Percentiles rank a stretch among this genome's conserved stretches.
These are phyloP conservation scores for Lipomyces japonicus DNA, from an alignment of 805 yeast genomes.

Conservation along the genomic window DNA sequence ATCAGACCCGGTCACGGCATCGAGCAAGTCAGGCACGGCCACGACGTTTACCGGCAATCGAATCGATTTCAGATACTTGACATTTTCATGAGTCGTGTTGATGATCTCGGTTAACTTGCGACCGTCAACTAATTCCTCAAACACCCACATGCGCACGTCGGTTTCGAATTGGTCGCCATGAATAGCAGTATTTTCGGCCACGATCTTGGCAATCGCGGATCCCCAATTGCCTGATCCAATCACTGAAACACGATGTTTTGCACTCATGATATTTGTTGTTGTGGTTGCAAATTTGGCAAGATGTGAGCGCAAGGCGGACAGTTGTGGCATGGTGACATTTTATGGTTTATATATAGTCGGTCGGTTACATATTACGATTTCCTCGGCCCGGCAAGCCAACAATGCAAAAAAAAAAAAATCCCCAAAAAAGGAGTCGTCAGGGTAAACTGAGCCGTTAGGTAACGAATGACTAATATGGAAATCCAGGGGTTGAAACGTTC, in stretches of 20 bases:
- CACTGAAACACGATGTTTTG: conserved; percentile 49
- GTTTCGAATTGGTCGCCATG: conserved; percentile 68
- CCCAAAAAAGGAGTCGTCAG: too few species aligned
- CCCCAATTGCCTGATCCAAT: conserved; percentile 99
- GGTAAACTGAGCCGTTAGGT: too few species aligned
- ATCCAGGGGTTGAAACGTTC: too few species aligned
- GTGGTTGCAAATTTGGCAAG: not conserved
- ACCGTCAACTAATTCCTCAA: conserved; percentile 69
- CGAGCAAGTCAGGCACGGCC: conserved; percentile 80
- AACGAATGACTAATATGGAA: too few species aligned
- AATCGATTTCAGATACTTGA: conserved; percentile 87
- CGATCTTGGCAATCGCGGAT: conserved; percentile 91
- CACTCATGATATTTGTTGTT: not conserved
- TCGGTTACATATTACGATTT: too few species aligned
- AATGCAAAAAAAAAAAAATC: too few species aligned
- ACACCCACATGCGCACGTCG: conserved; percentile 95
- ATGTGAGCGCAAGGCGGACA: not conserved
- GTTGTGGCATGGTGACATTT: too few species aligned
- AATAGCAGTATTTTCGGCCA: conserved; percentile 78
- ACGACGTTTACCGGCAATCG: conserved; percentile 78
- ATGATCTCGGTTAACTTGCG: conserved; percentile 82
- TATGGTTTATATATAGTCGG: too few species aligned
- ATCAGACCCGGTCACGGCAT: conserved; percentile 77
- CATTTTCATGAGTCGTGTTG: conserved; percentile 87
- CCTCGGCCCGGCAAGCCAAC: too few species aligned